Conservation (phyloP, 2,329 filamentous ascomycete species). For the Cladosporium sphaerospermum region DNA sequence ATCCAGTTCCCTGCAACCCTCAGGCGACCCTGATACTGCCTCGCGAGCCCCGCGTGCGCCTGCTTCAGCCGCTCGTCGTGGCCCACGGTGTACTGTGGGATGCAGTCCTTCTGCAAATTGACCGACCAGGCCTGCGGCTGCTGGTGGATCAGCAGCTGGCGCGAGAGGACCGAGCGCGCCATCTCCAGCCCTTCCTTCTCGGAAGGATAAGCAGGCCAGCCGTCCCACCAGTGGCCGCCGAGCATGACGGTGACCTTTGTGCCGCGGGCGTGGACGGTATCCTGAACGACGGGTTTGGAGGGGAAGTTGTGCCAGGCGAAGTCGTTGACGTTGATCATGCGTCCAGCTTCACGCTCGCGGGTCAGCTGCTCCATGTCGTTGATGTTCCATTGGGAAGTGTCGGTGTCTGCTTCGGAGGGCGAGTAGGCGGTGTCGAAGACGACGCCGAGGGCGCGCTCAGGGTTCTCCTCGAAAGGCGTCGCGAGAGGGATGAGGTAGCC, state of each 20-base stretch:
- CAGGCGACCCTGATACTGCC: constrained; percentile 56
- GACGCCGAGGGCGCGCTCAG: constrained; percentile 78
- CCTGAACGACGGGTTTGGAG: constrained; percentile 25
- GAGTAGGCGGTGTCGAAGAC: constrained; percentile 73
- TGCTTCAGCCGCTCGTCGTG: constrained; percentile 58
- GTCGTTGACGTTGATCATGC: constrained; percentile 28
- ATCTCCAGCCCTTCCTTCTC: constrained; percentile 61
- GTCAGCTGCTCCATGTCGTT: constrained; percentile 20
- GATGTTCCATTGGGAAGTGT: constrained; percentile 20
- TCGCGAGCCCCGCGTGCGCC: constrained; percentile 50
- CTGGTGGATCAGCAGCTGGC: constrained; percentile 67
- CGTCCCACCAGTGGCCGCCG: constrained; percentile 87
- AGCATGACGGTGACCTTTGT: constrained; percentile 93
- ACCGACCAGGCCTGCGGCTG: constrained; percentile 57
- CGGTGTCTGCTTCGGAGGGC: constrained; percentile 21
- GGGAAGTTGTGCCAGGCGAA: constrained; percentile 31
- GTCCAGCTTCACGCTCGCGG: constrained; percentile 19
- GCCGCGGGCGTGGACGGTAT: constrained; percentile 42
- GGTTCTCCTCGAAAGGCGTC: constrained; percentile 64
- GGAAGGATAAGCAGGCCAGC: constrained; percentile 54
- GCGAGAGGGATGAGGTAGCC: constrained; percentile 85
- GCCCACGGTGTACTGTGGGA: constrained; percentile 83
- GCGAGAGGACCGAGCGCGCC: constrained; percentile 61
- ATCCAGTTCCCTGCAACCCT: constrained; percentile 52
- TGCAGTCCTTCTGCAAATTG: constrained; percentile 62